Base-by-base conservation (phyloP, 129 eudicot species). In the Cynara cardunculus region DNA sequence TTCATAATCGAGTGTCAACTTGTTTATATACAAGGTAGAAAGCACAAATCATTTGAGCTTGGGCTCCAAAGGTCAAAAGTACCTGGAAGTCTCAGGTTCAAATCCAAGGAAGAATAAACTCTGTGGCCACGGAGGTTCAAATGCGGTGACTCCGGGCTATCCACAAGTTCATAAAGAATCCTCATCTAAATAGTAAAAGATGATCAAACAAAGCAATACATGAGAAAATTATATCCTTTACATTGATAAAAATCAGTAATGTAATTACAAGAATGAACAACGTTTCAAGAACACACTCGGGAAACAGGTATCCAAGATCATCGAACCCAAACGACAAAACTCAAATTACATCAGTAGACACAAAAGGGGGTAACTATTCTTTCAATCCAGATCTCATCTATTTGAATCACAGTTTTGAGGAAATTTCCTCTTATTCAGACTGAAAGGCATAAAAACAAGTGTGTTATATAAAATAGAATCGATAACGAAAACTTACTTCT, bases 371-470 rank as follows among this genome's bases (percentile, higher is more conserved):
- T 41, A 11, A 41, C 16, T 16, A 37, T 37, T 37, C 46, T 9
- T 9, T 37, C 46, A 37, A 37, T 37, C 69, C 76, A 11, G 2
- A 25, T 39, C 66, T 79, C 13, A 41, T 41, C 30, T 62, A 78
- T 74, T 49, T 68, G 73, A 76, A 79, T 16, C n/a, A 70, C 53
- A 62, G 19, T 25, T 5, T 24, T 76, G 83, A 75, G 87, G 86
- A 78, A 19, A 22, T 37, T 65, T 62, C 79, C 88, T 46, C 89
- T 88, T 88, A 86, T 88, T 90, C 82, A 49, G 72, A 83, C 72
- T 62, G 62, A 39, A 41, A 35, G 34, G 22, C 32, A 62, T 32
- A 69, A 59, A 26, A 74, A 80, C 73, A 35, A 68, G 77, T 39
- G 37, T 56, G 81, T 39, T 35, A 64, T 26, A n/a, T 1, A 74